Percentiles rank a stretch among this genome's conserved stretches.
Conservation (phyloP, 2,329 filamentous ascomycete species). For the Pseudocercospora cruenta region DNA sequence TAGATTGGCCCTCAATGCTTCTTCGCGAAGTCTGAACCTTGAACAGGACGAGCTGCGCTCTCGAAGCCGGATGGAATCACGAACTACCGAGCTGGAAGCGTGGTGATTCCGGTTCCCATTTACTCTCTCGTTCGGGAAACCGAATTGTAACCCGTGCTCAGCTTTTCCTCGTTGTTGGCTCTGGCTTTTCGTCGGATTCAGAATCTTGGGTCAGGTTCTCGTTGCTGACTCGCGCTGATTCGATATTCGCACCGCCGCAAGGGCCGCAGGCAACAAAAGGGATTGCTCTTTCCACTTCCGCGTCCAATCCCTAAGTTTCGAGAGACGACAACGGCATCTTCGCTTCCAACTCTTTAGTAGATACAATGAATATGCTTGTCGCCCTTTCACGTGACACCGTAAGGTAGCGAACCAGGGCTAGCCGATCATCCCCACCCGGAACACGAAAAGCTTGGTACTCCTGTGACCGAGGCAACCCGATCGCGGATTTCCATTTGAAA, state of each 20-base stretch:
- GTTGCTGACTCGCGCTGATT: background rate
- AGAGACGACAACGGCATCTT: background rate
- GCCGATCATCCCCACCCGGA: conserved; percentile 2
- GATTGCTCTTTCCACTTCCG: background rate
- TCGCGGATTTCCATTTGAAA: background rate
- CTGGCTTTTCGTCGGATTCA: background rate
- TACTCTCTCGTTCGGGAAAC: too few species aligned
- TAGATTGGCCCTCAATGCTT: background rate
- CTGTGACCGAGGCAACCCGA: conserved; percentile 10
- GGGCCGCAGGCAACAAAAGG: background rate
- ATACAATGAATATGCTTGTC: background rate
- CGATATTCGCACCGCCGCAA: background rate
- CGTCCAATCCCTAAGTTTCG: background rate
- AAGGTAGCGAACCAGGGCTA: background rate
- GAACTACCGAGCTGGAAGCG: too few species aligned
- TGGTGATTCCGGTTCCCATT: too few species aligned
- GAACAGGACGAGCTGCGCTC: too few species aligned
- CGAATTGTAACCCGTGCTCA: too few species aligned
- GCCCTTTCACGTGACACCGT: background rate
- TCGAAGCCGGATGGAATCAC: too few species aligned
- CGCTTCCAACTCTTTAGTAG: background rate
- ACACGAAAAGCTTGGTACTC: background rate
- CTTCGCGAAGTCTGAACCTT: too few species aligned
- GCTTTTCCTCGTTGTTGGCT: background rate
- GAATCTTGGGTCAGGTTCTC: background rate